Conservation (phyloP, 495 filamentous ascomycete genomes). For the Cudoniella acicularis region DNA sequence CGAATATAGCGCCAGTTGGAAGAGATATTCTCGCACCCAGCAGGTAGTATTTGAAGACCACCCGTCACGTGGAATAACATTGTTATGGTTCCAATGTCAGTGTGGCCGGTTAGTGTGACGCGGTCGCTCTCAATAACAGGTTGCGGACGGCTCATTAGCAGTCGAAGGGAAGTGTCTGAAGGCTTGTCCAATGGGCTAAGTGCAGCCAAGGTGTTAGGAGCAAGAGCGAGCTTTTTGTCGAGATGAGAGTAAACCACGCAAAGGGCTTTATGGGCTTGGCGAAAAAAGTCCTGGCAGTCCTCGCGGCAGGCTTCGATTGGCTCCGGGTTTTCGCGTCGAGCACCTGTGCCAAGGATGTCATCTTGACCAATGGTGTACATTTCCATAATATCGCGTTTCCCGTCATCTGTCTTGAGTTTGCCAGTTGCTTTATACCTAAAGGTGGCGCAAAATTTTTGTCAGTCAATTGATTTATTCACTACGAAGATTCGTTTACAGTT, state of each 20-base stretch:
- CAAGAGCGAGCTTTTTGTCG: background rate
- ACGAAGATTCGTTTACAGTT: background rate
- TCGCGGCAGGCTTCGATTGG: background rate
- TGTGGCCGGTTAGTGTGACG: background rate
- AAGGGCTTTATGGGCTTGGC: background rate
- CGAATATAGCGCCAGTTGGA: constrained; percentile 51
- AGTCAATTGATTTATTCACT: background rate
- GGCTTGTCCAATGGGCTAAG: background rate
- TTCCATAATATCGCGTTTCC: background rate
- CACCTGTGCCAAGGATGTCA: background rate
- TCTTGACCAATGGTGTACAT: background rate
- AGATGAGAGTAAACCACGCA: background rate
- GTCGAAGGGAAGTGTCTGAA: background rate
- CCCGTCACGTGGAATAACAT: background rate
- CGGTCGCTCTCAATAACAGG: background rate
- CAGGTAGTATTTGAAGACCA: background rate
- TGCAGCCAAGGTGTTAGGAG: background rate
- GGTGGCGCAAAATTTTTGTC: background rate
- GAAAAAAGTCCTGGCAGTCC: background rate
- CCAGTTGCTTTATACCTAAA: background rate
- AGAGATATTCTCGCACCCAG: background rate
- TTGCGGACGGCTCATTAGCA: background rate
- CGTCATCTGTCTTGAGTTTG: background rate
- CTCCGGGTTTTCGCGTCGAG: background rate
- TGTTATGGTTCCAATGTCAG: background rate